Conservation (phyloP, 2,329 filamentous ascomycete species). For the Cryphonectria japonica region DNA sequence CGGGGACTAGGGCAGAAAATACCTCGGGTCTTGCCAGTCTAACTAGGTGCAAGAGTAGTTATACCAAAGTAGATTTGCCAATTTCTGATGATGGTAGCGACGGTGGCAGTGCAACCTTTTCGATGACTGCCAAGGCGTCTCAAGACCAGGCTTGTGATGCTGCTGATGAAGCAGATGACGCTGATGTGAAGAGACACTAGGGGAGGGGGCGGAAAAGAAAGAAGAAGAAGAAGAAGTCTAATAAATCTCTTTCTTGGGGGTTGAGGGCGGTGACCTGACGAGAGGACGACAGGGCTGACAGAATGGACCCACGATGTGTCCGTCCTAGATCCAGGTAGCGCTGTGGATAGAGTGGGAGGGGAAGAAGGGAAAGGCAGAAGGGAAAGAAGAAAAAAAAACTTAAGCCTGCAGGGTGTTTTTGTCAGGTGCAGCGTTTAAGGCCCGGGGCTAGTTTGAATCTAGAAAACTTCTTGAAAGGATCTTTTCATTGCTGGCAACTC, state of each 20-base stretch:
- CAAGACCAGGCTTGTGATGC: neutral
- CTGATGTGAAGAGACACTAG: neutral
- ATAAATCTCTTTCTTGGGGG: neutral
- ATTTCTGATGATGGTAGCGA: neutral
- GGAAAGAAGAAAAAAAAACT: neutral
- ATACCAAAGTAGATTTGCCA: neutral
- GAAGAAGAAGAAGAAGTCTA: neutral
- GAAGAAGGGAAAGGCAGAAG: neutral
- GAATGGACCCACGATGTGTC: conserved; percentile 3
- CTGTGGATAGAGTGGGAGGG: neutral
- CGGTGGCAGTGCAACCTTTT: neutral
- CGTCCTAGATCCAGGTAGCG: neutral
- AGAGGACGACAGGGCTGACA: neutral
- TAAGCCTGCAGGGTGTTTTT: conserved; percentile 1
- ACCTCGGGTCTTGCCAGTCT: neutral
- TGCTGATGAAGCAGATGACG: neutral
- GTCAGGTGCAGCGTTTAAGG: neutral
- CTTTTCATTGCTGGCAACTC: neutral
- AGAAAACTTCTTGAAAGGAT: neutral
- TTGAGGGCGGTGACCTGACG: neutral
- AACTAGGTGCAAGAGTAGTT: neutral
- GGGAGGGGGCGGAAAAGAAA: neutral
- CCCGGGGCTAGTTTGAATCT: neutral
- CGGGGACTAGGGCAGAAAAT: neutral
- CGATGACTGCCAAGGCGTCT: conserved; percentile 6